These are phyloP conservation scores for Neonectria coccinea DNA, from an alignment of 2,329 filamentous ascomycete species.

Conservation along the genomic window DNA sequence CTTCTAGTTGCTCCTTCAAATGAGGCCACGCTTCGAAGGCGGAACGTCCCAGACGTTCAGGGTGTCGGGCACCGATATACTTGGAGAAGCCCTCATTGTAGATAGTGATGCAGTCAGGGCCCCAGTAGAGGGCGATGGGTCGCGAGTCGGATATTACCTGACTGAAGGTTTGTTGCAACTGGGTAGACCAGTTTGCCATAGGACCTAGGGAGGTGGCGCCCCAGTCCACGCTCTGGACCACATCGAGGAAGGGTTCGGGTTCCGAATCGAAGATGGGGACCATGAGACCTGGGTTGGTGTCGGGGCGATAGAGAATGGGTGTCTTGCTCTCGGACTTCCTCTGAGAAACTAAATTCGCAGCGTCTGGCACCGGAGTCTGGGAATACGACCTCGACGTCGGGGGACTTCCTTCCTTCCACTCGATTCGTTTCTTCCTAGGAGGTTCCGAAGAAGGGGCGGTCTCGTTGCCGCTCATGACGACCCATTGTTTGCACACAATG, in stretches of 20 bases:
- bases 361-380: conserved; percentile 39
- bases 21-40: conserved; percentile 72
- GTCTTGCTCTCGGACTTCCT: conserved; percentile 42
- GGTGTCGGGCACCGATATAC: conserved; percentile 74
- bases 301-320: conserved; percentile 47
- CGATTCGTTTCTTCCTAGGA: conserved; percentile 49
- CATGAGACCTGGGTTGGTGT: conserved; percentile 50
- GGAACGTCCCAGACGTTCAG: conserved; percentile 69
- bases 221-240: conserved; percentile 60
- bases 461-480: conserved; percentile 55
- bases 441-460: conserved; percentile 47
- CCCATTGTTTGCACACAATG: conserved; percentile 51
- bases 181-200: conserved; percentile 59
- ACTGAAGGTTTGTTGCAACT: conserved; percentile 59
- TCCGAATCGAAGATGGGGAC: conserved; percentile 52
- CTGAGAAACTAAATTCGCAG: conserved; percentile 34
- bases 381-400: conserved; percentile 33
- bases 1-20: conserved; percentile 55
- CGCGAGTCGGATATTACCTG: conserved; percentile 59
- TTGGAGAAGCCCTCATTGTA: conserved; percentile 76
- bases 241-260: conserved; percentile 53
- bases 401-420: conserved; percentile 38
- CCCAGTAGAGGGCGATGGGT: conserved; percentile 73
- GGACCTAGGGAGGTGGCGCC: conserved; percentile 59
- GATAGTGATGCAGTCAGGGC: conserved; percentile 69